Evolutionary conservation across 768 basidiomycete genomes (phyloP).

Genomic region (Pleurotus platypus): DNA sequence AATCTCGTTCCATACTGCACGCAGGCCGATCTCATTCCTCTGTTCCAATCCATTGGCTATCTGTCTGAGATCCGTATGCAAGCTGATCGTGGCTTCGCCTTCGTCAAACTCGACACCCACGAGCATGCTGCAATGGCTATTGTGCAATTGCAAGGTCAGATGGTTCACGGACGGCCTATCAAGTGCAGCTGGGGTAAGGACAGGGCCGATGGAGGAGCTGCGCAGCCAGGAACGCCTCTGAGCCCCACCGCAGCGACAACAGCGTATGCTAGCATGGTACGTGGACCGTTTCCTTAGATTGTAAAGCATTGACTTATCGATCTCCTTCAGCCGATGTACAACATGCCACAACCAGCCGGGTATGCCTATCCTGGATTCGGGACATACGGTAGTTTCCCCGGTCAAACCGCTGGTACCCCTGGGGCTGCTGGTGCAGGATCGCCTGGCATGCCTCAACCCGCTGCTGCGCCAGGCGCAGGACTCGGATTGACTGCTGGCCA

Average conservation of each 20-base stretch:
- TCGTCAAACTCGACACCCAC: conserved; percentile 97
- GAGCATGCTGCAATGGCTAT: conserved; percentile 99
- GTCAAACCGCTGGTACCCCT: conserved; percentile 45
- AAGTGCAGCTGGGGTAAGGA: conserved; percentile 99
- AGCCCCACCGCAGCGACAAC: conserved; percentile 60
- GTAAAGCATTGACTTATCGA: neutral
- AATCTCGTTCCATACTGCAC: conserved; percentile 97
- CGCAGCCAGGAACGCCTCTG: conserved; percentile 45
- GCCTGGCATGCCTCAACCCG: conserved; percentile 57
- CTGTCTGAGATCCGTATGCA: conserved; percentile 99
- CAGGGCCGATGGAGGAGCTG: conserved; percentile 66
- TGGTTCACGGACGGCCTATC: conserved; percentile 95
- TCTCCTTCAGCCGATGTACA: conserved; percentile 72
- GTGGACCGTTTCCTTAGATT: conserved; percentile 18
- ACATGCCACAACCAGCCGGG: conserved; percentile 78
- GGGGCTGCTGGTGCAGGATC: conserved; percentile 47
- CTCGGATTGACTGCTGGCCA: conserved; percentile 55
- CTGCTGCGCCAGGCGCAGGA: conserved; percentile 48
- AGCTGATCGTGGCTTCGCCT: conserved; percentile 97
- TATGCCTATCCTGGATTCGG: conserved; percentile 81
- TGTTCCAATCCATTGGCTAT: conserved; percentile 98
- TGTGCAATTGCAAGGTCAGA: conserved; percentile 93
- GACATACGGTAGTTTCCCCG: conserved; percentile 70
- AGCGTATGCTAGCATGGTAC: conserved; percentile 80
- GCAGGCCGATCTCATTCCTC: conserved; percentile 94